A percentile compares a stretch with the other conserved stretches of the same genome.
These are phyloP conservation scores for Metschnikowia rubicola DNA, from an alignment of 805 yeast species.

Conservation along the genomic window DNA sequence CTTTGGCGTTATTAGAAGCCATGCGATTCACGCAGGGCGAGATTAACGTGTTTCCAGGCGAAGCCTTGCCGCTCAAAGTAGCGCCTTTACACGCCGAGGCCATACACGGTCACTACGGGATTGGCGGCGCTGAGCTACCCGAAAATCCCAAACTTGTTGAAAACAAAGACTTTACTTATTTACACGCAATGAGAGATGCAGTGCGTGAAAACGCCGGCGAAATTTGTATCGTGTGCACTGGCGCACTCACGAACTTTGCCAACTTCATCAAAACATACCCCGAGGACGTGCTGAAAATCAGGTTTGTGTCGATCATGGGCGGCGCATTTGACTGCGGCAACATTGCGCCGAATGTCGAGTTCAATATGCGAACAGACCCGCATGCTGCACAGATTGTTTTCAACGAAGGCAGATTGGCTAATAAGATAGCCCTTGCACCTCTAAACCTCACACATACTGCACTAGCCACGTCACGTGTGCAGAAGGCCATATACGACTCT, in stretches of 20 bases:
- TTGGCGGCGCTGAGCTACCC: slow-evolving; percentile 67
- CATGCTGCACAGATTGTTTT: slow-evolving; percentile 64
- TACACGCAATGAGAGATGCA: slow-evolving; percentile 41
- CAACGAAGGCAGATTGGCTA: slow-evolving; percentile 41
- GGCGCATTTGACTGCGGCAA: slow-evolving; percentile 58
- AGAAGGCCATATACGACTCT: slow-evolving; percentile 20
- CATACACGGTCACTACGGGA: slow-evolving; percentile 71
- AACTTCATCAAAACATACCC: slow-evolving; percentile 54
- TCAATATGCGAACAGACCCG: slow-evolving; percentile 74
- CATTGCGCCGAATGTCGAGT: slow-evolving; percentile 58
- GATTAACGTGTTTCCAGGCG: slow-evolving; percentile 68
- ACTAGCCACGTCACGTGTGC: slow-evolving; percentile 36
- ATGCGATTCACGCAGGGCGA: slow-evolving; percentile 38
- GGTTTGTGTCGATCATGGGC: slow-evolving; percentile 70
- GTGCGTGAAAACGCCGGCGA: slow-evolving; percentile 43
- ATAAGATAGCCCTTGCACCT: slow-evolving; percentile 56
- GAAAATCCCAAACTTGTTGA: slow-evolving; percentile 41
- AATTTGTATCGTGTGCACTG: slow-evolving; percentile 67
- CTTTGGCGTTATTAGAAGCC: slow-evolving; percentile 64
- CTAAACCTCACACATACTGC: slow-evolving; percentile 70
- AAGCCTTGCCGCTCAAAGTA: slow-evolving; percentile 51
- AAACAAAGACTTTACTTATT: slow-evolving; percentile 24
- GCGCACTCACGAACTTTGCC: slow-evolving; percentile 73
- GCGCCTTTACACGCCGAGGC: slow-evolving; percentile 52
- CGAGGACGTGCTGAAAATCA: slow-evolving; percentile 45